Evolutionary conservation across 2,329 filamentous ascomycete genomes (phyloP).

Genomic region (Botrytis tulipae): DNA sequence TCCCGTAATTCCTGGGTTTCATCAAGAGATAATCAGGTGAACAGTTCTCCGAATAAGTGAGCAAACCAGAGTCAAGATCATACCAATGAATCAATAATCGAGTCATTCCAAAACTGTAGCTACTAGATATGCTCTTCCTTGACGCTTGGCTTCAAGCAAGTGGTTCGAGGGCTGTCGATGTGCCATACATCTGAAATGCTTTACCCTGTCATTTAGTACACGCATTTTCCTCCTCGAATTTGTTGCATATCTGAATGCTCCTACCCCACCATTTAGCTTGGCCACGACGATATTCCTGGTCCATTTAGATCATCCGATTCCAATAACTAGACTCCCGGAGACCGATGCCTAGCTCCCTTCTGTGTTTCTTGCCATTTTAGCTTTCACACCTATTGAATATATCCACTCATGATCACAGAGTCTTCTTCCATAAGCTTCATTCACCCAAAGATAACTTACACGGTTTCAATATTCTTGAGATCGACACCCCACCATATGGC

Average conservation of each 20-base stretch:
- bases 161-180: not conserved
- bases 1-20: not conserved
- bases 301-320: not conserved
- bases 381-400: not conserved
- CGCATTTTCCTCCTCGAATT: not conserved
- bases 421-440: not conserved
- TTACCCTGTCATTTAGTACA: not conserved
- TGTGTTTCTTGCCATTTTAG: not conserved
- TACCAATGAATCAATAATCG: rapidly evolving
- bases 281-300: not conserved
- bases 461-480: not conserved
- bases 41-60: not conserved
- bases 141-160: not conserved
- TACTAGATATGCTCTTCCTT: not conserved
- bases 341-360: not conserved
- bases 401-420: not conserved
- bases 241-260: not conserved
- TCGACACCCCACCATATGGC: not conserved
- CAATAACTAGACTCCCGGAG: not conserved
- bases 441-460: not conserved
- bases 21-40: not conserved
- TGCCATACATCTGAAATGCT: not conserved
- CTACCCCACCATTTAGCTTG: not conserved
- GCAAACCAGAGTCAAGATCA: not conserved
- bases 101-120: not conserved